Conservation (phyloP, 345 rosid genomes). For the Sisymbrium altissimum region DNA sequence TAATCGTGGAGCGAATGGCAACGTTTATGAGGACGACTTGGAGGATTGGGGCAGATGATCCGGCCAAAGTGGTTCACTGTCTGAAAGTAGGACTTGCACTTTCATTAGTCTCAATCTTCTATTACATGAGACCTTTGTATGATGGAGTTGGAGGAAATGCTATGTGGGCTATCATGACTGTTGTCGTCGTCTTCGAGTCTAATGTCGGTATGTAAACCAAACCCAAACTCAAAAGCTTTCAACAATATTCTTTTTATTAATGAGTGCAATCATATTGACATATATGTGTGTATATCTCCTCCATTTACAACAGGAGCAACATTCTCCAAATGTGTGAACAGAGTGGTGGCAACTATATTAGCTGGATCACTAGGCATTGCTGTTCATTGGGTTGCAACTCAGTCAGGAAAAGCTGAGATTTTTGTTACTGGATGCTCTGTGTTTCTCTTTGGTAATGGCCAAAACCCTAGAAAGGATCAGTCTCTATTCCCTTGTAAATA, state of each 20-base stretch:
- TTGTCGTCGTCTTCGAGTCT: conserved; percentile 67
- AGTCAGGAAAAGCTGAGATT: conserved; percentile 52
- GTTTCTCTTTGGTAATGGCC: conserved; percentile 54
- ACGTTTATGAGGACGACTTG: conserved; percentile 46
- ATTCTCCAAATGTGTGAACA: conserved; percentile 54
- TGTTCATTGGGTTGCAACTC: conserved; percentile 60
- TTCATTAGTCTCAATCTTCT: conserved; percentile 59
- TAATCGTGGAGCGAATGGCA: conserved; percentile 22
- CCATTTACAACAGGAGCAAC: conserved; percentile 61
- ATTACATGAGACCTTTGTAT: conserved; percentile 69
- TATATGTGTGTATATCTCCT: neutral
- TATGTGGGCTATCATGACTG: conserved; percentile 82
- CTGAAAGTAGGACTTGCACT: conserved; percentile 71
- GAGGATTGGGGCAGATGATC: conserved; percentile 61
- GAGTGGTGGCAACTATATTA: conserved; percentile 55
- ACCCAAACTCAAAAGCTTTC: neutral
- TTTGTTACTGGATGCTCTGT: conserved; percentile 52
- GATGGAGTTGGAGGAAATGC: conserved; percentile 63
- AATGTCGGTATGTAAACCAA: conserved; percentile 51
- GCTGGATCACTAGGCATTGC: conserved; percentile 72
- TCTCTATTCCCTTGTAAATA: neutral
- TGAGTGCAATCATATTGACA: neutral
- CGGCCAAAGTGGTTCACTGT: conserved; percentile 60
- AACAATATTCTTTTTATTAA: neutral
- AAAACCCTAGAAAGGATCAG: neutral